Percentiles rank a stretch among this genome's conserved stretches.
Conservation (phyloP, 805 yeast genomes). For the Wickerhamomyces alni region DNA sequence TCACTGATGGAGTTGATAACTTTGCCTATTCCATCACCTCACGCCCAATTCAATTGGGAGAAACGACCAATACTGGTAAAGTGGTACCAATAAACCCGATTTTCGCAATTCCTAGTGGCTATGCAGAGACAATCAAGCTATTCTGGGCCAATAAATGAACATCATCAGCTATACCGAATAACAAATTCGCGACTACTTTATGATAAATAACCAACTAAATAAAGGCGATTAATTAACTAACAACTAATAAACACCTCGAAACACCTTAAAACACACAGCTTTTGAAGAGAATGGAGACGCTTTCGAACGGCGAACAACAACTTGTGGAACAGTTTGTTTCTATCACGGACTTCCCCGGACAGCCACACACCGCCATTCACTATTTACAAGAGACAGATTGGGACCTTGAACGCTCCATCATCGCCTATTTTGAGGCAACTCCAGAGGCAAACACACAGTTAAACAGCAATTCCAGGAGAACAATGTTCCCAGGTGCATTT, state of each 20-base stretch:
- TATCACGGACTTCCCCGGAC: conserved; percentile 15
- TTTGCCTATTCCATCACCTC: conserved; percentile 8
- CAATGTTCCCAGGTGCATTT: conserved; percentile 3
- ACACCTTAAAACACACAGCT: neutral
- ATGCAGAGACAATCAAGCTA: conserved; percentile 27
- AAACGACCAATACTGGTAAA: conserved; percentile 13
- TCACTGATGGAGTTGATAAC: conserved; percentile 3
- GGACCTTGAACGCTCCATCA: conserved; percentile 31
- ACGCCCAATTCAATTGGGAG: conserved; percentile 1
- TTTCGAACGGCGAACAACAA: conserved; percentile 9
- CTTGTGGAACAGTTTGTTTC: conserved; percentile 11
- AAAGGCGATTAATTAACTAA: too few species aligned
- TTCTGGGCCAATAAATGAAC: too few species aligned
- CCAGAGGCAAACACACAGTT: conserved; percentile 20
- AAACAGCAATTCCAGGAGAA: conserved; percentile 7
- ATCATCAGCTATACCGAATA: too few species aligned
- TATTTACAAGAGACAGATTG: conserved; percentile 26
- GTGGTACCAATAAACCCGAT: conserved; percentile 45
- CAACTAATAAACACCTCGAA: too few species aligned
- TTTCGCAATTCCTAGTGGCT: conserved; percentile 48
- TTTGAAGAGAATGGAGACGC: conserved; percentile 9
- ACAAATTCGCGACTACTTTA: too few species aligned
- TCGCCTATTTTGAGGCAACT: conserved; percentile 18
- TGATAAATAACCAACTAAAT: too few species aligned
- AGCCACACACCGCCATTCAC: conserved; percentile 17